phyloP scores from a whole-genome alignment of 148 eudicot genomes.

The Nepenthes mirabilis region DNA sequence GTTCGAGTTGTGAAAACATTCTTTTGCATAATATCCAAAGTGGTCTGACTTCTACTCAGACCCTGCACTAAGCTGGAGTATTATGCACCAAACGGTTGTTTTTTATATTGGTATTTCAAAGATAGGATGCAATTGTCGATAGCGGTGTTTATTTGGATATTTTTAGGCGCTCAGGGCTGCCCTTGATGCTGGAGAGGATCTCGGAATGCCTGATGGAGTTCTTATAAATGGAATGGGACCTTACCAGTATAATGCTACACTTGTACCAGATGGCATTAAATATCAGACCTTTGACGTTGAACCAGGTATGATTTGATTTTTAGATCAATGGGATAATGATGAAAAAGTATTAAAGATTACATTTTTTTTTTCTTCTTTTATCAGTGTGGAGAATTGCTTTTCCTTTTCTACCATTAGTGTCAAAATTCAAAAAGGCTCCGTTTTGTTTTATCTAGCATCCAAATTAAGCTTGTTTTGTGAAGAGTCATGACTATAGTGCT shows the following conservation, averaged over 20 bases:
- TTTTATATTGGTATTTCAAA: background rate
- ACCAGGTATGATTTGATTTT: constrained; percentile 41
- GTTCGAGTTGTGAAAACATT: too few relatives aligned
- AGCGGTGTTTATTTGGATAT: background rate
- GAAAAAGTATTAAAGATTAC: background rate
- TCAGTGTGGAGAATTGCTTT: background rate
- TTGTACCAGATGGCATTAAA: constrained; percentile 65
- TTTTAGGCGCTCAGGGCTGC: constrained; percentile 49
- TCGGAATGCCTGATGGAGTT: constrained; percentile 95
- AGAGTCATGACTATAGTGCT: too few relatives aligned
- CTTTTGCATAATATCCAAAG: too few relatives aligned
- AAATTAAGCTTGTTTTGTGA: too few relatives aligned
- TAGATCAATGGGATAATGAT: background rate
- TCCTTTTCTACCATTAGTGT: too few relatives aligned
- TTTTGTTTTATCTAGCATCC: too few relatives aligned
- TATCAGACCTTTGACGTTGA: constrained; percentile 62
- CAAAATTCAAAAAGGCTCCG: too few relatives aligned
- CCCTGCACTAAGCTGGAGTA: too few relatives aligned
- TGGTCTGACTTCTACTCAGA: too few relatives aligned
- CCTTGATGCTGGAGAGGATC: constrained; percentile 52
- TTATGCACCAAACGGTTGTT: too few relatives aligned
- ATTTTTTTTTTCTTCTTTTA: background rate
- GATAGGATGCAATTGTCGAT: background rate
- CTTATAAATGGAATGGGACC: constrained; percentile 98
- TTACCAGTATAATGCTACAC: constrained; percentile 56